Percentiles rank a stretch among this genome's conserved stretches.
phyloP scores from a whole-genome alignment of 1,139 yeast genomes.

The Blastobotrys petasosporus region DNA sequence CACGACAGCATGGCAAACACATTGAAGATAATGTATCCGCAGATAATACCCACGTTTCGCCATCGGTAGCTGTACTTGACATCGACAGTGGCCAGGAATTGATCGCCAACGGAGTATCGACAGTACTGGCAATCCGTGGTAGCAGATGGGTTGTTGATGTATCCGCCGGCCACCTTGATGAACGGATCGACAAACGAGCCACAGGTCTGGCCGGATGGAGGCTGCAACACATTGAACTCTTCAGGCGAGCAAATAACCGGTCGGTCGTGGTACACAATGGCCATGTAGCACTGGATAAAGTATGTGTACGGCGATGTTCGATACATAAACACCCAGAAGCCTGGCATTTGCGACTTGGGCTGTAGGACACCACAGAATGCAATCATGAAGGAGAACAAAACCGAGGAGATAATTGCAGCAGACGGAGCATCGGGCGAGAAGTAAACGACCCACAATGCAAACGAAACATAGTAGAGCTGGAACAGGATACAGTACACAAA shows the following conservation, averaged over 20 bases:
- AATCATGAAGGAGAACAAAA: conserved; percentile 44
- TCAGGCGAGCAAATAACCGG: conserved; percentile 40
- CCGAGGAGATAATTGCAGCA: conserved; percentile 44
- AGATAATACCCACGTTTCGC: conserved; percentile 61
- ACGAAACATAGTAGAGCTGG: conserved; percentile 42
- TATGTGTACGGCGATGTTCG: conserved; percentile 51
- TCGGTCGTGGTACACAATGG: conserved; percentile 41
- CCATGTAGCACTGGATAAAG: conserved; percentile 44
- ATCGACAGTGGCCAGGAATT: conserved; percentile 39
- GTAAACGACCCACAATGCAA: conserved; percentile 44
- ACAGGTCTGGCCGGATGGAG: conserved; percentile 48
- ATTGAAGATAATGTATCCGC: conserved; percentile 53
- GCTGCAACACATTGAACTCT: conserved; percentile 45
- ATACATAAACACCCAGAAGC: conserved; percentile 57
- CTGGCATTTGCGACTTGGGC: conserved; percentile 43
- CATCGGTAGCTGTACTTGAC: conserved; percentile 44
- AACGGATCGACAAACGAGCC: conserved; percentile 38
- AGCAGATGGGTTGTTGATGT: conserved; percentile 38
- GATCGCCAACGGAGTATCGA: conserved; percentile 40
- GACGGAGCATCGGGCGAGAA: conserved; percentile 43
- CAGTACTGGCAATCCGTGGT: conserved; percentile 45
- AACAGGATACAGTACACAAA: conserved; percentile 40
- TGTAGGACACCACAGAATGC: conserved; percentile 58
- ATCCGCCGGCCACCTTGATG: conserved; percentile 38
- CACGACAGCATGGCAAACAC: conserved; percentile 40